Evolutionary conservation across 228 moss, liverwort and hornwort genomes (phyloP), one percentile per base, ranked within the genome.

Genomic region (Sphagnum fallax): DNA sequence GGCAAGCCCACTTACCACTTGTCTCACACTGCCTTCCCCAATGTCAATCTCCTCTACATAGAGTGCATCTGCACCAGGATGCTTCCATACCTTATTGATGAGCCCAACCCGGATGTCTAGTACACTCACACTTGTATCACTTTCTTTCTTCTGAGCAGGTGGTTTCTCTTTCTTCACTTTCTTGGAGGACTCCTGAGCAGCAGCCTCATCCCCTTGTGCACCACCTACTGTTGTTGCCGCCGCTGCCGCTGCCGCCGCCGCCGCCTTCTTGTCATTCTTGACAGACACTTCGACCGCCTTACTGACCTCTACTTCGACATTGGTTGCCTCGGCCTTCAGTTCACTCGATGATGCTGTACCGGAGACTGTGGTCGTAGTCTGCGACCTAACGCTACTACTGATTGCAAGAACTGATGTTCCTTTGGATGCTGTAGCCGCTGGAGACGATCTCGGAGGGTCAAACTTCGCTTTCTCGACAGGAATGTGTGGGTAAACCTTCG

Each of bases 1-100:
- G 55, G 93, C 96, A 48, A 96, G 82, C 62, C 96, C 96, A 72
- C 89, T 89, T 48, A 96, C 93, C 63, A 96, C 89, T 72, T 96
- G 93, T 67, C 96, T 83, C 48, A 80, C 71, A 5, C 62, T 79
- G 4, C 84, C 86, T 70, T 93, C 96, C 51, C 93, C 93, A 13
- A 96, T 79, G 50, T 96, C 88, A 53, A 96, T 96, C 73, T 96
- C 89, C 57, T 96, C 96, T 4, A 96, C 89, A 49, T 91, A 96
- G 65, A 96, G 70, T 67, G 89, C 75, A 70, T 96, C 96, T 12
- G 96, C 96, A 51, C 89, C 84, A 32, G 92, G 91, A 65, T 96
- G 96, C 70, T 85, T 96, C 80, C 91, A 88, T 4, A 91, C 90
- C 32, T 93, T 80, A 51, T 69, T 84, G 70, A 97, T 87, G 53